Evolutionary conservation across 1,284 basidiomycete species (phyloP).

Genomic region (Xanthoconium separans): DNA sequence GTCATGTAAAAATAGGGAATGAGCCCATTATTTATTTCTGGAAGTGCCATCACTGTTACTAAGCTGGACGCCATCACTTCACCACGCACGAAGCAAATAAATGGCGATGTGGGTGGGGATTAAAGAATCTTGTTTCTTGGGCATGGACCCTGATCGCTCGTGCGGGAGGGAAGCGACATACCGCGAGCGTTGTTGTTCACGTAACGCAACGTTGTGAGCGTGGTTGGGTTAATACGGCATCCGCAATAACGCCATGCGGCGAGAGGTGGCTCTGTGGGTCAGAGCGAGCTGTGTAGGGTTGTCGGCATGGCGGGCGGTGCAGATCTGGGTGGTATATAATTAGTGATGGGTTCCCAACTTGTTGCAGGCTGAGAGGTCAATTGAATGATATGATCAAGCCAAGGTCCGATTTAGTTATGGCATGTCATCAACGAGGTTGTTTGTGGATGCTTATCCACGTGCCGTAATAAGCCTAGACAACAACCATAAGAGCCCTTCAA

Average conservation of each 20-base stretch:
- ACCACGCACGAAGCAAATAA: background rate
- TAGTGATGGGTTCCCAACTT: slow-evolving; percentile 35
- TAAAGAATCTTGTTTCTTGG: slow-evolving; percentile 1
- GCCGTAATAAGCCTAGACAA: slow-evolving; percentile 38
- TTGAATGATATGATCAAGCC: slow-evolving; percentile 14
- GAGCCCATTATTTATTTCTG: slow-evolving; percentile 15
- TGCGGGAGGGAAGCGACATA: slow-evolving; percentile 10
- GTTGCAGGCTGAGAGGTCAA: background rate
- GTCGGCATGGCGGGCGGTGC: slow-evolving; percentile 17
- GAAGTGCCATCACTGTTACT: background rate
- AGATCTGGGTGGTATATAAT: slow-evolving; percentile 15
- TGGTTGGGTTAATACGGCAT: slow-evolving; percentile 16
- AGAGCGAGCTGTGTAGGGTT: background rate
- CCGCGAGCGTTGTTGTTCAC: slow-evolving; percentile 10
- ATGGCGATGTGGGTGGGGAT: slow-evolving; percentile 2
- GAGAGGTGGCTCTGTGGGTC: background rate
- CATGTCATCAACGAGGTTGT: slow-evolving; percentile 34
- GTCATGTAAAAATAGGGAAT: slow-evolving; percentile 6
- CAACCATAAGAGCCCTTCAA: slow-evolving; percentile 34
- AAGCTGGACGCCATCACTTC: slow-evolving; percentile 3
- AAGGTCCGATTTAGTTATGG: slow-evolving; percentile 32
- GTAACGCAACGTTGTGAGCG: slow-evolving; percentile 6
- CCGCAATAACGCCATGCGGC: slow-evolving; percentile 20
- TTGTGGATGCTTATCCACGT: slow-evolving; percentile 35
- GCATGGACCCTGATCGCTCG: slow-evolving; percentile 23